Conservation (phyloP, 208 protist species). For the Naegleria lovaniensis region DNA sequence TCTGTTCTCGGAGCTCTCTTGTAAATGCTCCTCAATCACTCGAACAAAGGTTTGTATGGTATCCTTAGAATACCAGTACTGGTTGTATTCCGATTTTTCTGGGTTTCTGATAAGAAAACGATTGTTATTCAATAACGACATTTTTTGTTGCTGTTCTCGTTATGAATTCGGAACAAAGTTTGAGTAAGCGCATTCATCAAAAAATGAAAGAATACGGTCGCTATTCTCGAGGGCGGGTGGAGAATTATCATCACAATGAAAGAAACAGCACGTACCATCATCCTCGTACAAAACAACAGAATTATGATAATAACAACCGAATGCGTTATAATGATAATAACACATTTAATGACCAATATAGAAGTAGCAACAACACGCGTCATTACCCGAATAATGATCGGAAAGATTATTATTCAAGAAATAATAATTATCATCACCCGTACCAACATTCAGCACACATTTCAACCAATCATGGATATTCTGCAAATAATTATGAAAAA, state of each 20-base stretch:
- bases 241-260: no score
- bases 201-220: no score
- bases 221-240: no score
- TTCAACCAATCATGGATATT: not conserved
- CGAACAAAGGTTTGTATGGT: constrained; percentile 61
- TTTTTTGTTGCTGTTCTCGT: no score
- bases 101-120: constrained; percentile 29
- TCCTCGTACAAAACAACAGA: no score
- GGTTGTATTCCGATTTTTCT: constrained; percentile 71
- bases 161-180: no score
- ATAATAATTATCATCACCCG: not conserved
- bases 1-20: constrained; percentile 48
- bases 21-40: constrained; percentile 50
- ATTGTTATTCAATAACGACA: not conserved
- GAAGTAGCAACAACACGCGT: not conserved
- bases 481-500: not conserved
- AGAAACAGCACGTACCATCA: no score
- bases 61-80: constrained; percentile 83
- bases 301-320: not conserved
- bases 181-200: no score
- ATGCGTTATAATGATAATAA: not conserved
- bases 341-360: not conserved
- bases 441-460: not conserved
- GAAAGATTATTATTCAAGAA: not conserved
- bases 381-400: not conserved